phyloP scores from a whole-genome alignment of 148 eudicot species.

The Salicornia ramosissima region DNA sequence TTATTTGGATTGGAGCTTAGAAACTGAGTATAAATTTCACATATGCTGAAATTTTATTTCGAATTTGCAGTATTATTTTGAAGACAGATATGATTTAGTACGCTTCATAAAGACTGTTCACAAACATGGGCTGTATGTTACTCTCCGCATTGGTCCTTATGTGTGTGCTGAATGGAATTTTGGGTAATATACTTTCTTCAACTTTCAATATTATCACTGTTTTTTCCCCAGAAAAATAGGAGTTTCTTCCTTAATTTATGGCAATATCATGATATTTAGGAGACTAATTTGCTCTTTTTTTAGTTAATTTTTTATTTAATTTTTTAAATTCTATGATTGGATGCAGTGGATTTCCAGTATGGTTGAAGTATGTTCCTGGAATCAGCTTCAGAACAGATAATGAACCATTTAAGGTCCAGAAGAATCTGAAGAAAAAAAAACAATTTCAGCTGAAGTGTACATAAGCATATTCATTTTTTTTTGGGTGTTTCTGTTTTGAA shows the following conservation, averaged over 20 bases:
- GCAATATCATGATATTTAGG: not conserved
- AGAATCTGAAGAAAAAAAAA: no score
- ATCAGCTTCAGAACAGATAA: conserved; percentile 93
- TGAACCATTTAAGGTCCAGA: conserved; percentile 91
- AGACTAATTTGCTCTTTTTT: conserved; percentile 14
- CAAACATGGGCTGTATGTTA: conserved; percentile 72
- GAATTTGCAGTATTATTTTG: conserved; percentile 63
- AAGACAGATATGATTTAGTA: conserved; percentile 72
- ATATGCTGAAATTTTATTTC: not conserved
- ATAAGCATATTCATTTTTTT: no score
- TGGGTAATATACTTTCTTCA: conserved; percentile 48
- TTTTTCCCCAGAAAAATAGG: not conserved
- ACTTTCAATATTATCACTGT: not conserved
- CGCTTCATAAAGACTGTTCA: conserved; percentile 78
- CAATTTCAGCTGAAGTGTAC: no score
- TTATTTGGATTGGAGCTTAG: not conserved
- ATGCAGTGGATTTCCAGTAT: conserved; percentile 95
- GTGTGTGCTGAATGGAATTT: conserved; percentile 94
- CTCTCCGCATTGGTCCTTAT: conserved; percentile 89
- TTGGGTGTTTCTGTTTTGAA: conserved; percentile 12
- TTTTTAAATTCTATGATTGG: conserved; percentile 2
- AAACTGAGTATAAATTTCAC: not conserved
- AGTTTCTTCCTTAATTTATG: not conserved
- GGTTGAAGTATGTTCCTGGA: conserved; percentile 97
- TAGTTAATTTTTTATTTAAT: conserved; percentile 10